phyloP scores from a whole-genome alignment of 2,329 filamentous ascomycete species.

The Trichocomaceae sp. region DNA sequence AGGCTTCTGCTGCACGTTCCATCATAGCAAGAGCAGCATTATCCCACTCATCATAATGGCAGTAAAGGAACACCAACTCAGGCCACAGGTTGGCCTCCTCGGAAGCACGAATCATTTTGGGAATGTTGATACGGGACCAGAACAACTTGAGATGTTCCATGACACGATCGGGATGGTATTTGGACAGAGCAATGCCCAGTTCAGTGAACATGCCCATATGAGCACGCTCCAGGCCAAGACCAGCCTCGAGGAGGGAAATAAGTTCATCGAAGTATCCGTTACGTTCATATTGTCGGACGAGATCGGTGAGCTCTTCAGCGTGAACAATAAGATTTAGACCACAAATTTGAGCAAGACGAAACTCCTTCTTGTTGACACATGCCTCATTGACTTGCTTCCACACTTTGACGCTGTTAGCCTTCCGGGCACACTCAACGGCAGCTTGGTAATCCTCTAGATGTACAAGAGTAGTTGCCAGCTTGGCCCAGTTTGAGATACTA shows the following conservation, averaged over 20 bases:
- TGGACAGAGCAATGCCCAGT: conserved; percentile 83
- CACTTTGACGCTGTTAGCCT: conserved; percentile 98
- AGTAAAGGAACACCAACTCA: conserved; percentile 95
- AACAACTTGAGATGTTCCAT: conserved; percentile 99
- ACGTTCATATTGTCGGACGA: conserved; percentile 93
- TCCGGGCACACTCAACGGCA: conserved; percentile 93
- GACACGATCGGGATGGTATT: conserved; percentile 88
- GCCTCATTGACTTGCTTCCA: conserved; percentile 98
- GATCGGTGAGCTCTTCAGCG: conserved; percentile 84
- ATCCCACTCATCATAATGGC: conserved; percentile 97
- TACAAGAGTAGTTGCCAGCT: conserved; percentile 95
- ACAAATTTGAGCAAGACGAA: conserved; percentile 96
- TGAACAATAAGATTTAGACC: conserved; percentile 97
- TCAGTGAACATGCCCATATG: conserved; percentile 98
- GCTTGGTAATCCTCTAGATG: conserved; percentile 95
- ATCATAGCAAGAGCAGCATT: conserved; percentile 97
- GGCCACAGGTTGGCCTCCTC: conserved; percentile 97
- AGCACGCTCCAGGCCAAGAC: conserved; percentile 81
- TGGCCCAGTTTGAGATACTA: conserved; percentile 99
- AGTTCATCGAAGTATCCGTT: conserved; percentile 99
- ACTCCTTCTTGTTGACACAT: conserved; percentile 96
- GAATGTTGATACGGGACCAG: conserved; percentile 96
- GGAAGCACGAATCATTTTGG: conserved; percentile 88
- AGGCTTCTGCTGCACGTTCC: conserved; percentile 93
- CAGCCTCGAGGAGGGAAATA: conserved; percentile 87